Evolutionary conservation across 192 early-diverging fungal genomes (phyloP).

Genomic region (Ambispora gerdemannii): DNA sequence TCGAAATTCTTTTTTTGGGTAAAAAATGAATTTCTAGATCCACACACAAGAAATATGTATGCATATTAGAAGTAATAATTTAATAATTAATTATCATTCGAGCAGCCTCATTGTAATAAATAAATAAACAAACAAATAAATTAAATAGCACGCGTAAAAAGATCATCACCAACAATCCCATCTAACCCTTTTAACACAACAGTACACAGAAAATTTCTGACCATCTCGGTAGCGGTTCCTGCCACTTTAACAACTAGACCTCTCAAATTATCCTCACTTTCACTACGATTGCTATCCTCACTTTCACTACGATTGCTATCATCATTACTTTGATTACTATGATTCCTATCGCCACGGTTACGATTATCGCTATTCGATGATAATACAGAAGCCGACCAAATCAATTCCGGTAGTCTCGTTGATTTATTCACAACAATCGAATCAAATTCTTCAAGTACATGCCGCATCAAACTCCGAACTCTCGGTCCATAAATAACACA

Average conservation of each 20-base stretch:
- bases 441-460: slow-evolving; percentile 28
- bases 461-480: background rate
- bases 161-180: slow-evolving; percentile 6
- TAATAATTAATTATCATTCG: too few relatives aligned
- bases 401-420: slow-evolving; percentile 7
- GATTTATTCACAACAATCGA: slow-evolving; percentile 22
- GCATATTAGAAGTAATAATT: too few relatives aligned
- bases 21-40: too few relatives aligned
- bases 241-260: slow-evolving; percentile 23
- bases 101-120: too few relatives aligned
- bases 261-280: background rate
- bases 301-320: too few relatives aligned
- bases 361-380: slow-evolving; percentile 15
- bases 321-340: too few relatives aligned
- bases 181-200: slow-evolving; percentile 3
- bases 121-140: too few relatives aligned
- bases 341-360: background rate
- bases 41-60: too few relatives aligned
- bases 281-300: too few relatives aligned
- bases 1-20: too few relatives aligned
- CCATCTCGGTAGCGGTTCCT: slow-evolving; percentile 22
- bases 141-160: background rate
- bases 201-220: slow-evolving; percentile 25
- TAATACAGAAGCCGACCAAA: slow-evolving; percentile 27
- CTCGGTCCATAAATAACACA: slow-evolving; percentile 51